Evolutionary conservation across 345 rosid species (phyloP), one percentile per base, ranked within the genome.

Genomic region (Ailanthus altissimus): DNA sequence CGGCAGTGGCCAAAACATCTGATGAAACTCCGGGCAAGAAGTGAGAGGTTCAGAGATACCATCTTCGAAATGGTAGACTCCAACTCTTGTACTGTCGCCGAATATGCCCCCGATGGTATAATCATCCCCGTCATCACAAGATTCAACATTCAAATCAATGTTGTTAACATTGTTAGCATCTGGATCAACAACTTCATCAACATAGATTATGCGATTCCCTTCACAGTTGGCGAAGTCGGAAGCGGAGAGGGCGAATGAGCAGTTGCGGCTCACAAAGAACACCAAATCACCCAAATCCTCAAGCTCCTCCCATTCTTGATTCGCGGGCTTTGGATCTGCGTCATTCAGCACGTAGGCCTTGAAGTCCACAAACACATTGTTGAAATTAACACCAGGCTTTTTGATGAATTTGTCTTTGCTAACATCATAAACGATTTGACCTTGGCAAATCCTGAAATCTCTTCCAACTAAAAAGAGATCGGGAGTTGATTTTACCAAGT

Each of bases 1-100:
- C n/a, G 78, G 81, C 5, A 72, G 81, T 16, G 81, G 81, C 73
- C 78, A 81, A 50, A 81, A 81, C 21, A 77, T n/a, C 6, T n/a
- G 21, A 32, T 58, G 42, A 50, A 38, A 11, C 18, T 60, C 38
- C 0, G 78, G 78, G 38, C 47, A 53, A 45, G 25, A 7, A 10
- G 18, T 5, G 16, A 77, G 65, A 61, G 84, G 75, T 11, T 0
- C 40, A 16, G 2, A 8, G 8, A 23, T 11, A 0, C 45, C 45
- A 16, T 74, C 72, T 62, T 20, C 72, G 4, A 81, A 46, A 26
- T 73, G 16, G 67, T 9, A 81, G 6, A 78, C 42, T 4, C 60
- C 46, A 4, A 75, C 72, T 18, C 70, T 70, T 20, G 46, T 15
- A n/a, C n/a, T n/a, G 13, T 56, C 51, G 45, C 15, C 45, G 3